phyloP scores from a whole-genome alignment of 495 filamentous ascomycete species.

The Aspergillus diversus region DNA sequence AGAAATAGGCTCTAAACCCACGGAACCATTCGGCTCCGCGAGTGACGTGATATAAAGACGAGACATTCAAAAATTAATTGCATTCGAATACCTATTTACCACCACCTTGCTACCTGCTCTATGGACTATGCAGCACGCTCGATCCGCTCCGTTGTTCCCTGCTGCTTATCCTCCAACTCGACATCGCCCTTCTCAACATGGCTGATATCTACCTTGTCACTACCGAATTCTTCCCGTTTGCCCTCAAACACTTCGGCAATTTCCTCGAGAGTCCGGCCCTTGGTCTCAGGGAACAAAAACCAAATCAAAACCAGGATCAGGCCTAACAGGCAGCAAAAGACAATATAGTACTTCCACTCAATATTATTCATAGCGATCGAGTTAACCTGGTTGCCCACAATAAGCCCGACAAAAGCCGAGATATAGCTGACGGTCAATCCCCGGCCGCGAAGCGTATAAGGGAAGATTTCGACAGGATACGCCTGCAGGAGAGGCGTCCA shows the following conservation, averaged over 20 bases:
- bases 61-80: not conserved
- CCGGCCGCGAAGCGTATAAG: not conserved
- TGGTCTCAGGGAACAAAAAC: constrained; percentile 38
- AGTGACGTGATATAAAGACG: not conserved
- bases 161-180: not conserved
- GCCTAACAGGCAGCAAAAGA: constrained; percentile 32
- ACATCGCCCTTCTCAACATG: not conserved
- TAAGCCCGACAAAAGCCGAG: not conserved
- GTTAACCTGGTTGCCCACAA: constrained; percentile 33
- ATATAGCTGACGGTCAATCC: not conserved
- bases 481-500: not conserved
- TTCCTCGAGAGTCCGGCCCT: constrained; percentile 36
- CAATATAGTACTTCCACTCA: constrained; percentile 45
- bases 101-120: not conserved
- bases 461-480: constrained; percentile 10
- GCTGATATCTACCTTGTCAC: not conserved
- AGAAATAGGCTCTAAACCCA: not conserved
- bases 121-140: not conserved
- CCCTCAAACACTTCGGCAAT: constrained; percentile 32
- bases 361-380: constrained; percentile 38
- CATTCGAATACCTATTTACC: not conserved
- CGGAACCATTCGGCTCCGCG: not conserved
- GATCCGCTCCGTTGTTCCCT: not conserved
- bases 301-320: constrained; percentile 31
- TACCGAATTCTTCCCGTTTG: not conserved